Conservation (phyloP, 805 yeast species). For the Saccharomycopsis sp. region DNA sequence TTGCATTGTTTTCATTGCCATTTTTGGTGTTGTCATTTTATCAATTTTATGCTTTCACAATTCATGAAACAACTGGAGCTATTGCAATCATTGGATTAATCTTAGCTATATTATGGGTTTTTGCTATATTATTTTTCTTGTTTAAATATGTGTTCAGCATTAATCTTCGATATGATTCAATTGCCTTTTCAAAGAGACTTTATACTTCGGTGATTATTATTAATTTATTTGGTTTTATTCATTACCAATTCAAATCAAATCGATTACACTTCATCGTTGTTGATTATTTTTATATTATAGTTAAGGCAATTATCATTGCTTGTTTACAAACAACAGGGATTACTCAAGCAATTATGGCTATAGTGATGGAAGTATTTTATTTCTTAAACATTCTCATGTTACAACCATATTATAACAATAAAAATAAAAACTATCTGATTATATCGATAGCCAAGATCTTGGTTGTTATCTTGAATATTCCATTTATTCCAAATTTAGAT, state of each 20-base stretch:
- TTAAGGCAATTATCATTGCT: constrained; percentile 39
- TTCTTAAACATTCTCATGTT: constrained; percentile 24
- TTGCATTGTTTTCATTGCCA: constrained; percentile 36
- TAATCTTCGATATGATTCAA: constrained; percentile 1
- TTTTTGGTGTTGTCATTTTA: constrained; percentile 34
- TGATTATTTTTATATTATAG: constrained; percentile 30
- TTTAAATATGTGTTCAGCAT: constrained; percentile 27
- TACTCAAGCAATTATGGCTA: constrained; percentile 36
- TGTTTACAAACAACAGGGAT: constrained; percentile 37
- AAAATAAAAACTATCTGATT: constrained; percentile 29
- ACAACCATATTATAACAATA: constrained; percentile 30
- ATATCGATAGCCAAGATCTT: constrained; percentile 34
- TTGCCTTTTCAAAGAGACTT: constrained; percentile 26
- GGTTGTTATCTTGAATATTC: constrained; percentile 36
- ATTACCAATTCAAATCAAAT: constrained; percentile 38
- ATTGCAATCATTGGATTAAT: constrained; percentile 28
- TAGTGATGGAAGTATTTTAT: constrained; percentile 31
- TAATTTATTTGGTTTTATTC: constrained; percentile 40
- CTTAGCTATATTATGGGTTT: constrained; percentile 30
- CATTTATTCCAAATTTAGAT: constrained; percentile 33
- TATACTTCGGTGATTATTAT: constrained; percentile 43
- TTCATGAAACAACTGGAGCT: background rate
- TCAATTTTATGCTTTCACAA: constrained; percentile 19
- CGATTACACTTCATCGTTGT: constrained; percentile 33
- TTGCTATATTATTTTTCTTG: constrained; percentile 31